Base-by-base conservation (phyloP, 208 protist species). In the Herpetomonas tarakana region DNA sequence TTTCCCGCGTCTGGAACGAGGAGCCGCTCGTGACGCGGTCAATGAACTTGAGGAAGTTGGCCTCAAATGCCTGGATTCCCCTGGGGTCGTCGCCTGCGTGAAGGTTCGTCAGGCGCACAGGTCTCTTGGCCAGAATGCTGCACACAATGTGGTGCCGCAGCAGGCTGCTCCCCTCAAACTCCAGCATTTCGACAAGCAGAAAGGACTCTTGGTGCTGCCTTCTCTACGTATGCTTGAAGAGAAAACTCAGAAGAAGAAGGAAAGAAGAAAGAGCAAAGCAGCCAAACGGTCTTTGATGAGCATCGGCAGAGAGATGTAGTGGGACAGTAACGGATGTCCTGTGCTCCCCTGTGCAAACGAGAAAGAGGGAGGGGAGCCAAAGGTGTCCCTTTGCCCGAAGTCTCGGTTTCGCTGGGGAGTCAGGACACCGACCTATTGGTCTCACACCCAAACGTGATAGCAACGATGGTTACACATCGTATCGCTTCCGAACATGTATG, bases 1-100 rank as follows among this genome's bases (percentile, higher is more conserved):
- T 65, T 9, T 93, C 73, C 2, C 64, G 76, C 50, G 79, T 81
- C 63, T 93, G 74, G 35, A 97, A 78, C 3, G 58, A 65, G 1
- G 88, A 92, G 1, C 93, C 93, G 52, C 83, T 93, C 16, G 93
- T 96, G 52, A 97, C 67, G 51, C 87, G 83, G 58, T 93, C 90
- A 39, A 97, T 82, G 50, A 97, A 95, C 72, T 94, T 93, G 29
- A 97, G 72, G 52, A 97, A 97, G 68, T 96, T 97, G 12, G 82
- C 89, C 67, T 97, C 90, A 47, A 74, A 71, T 1, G 65, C 28
- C 62, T 89, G 72, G 56, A 96, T 78, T 53, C 91, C 91, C 53
- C 78, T 69, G 1, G 86, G 83, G 25, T 91, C 85, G 26, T 81
- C 81, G 24, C 86, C 79, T 12, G 67, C 63, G 61, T 92, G 83